These are phyloP conservation scores for Myxozyma kluyveri DNA, from an alignment of 805 yeast species.

Conservation along the genomic window DNA sequence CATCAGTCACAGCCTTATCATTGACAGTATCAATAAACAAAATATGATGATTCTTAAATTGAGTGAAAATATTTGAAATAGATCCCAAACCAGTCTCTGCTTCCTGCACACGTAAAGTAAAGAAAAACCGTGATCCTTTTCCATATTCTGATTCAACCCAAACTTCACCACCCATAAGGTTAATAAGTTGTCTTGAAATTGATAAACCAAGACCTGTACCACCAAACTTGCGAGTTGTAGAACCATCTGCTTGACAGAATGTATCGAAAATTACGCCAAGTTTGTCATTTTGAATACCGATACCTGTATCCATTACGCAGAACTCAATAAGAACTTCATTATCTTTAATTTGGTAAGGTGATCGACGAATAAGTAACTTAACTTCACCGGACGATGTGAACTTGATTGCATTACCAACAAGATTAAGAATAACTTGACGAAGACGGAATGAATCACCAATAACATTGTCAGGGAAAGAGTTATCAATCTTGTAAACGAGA, in stretches of 20 bases:
- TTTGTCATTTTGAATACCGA: slow-evolving; percentile 83
- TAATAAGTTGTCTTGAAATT: slow-evolving; percentile 81
- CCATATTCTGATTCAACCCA: slow-evolving; percentile 86
- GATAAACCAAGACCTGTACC: slow-evolving; percentile 90
- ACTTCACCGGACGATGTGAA: slow-evolving; percentile 83
- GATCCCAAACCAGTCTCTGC: slow-evolving; percentile 60
- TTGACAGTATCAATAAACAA: slow-evolving; percentile 69
- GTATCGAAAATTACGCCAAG: slow-evolving; percentile 83
- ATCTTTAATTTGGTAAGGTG: background rate
- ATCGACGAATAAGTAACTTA: slow-evolving; percentile 59
- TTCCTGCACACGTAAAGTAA: slow-evolving; percentile 75
- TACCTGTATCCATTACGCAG: slow-evolving; percentile 85
- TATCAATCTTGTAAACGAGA: slow-evolving; percentile 75
- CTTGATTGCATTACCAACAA: slow-evolving; percentile 87
- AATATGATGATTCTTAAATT: slow-evolving; percentile 68
- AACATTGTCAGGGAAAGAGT: slow-evolving; percentile 80
- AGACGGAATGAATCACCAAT: slow-evolving; percentile 87
- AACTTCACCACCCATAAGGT: slow-evolving; percentile 89
- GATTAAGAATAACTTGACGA: slow-evolving; percentile 79
- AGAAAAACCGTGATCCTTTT: slow-evolving; percentile 77
- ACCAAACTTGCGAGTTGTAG: slow-evolving; percentile 88
- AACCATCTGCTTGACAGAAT: slow-evolving; percentile 91
- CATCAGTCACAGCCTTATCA: slow-evolving; percentile 48
- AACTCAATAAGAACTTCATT: slow-evolving; percentile 66
- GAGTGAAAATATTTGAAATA: slow-evolving; percentile 61